A percentile compares a stretch with the other conserved stretches of the same genome.
Conservation (phyloP, 2,329 filamentous ascomycete genomes). For the Talaromyces albobiverticillius region DNA sequence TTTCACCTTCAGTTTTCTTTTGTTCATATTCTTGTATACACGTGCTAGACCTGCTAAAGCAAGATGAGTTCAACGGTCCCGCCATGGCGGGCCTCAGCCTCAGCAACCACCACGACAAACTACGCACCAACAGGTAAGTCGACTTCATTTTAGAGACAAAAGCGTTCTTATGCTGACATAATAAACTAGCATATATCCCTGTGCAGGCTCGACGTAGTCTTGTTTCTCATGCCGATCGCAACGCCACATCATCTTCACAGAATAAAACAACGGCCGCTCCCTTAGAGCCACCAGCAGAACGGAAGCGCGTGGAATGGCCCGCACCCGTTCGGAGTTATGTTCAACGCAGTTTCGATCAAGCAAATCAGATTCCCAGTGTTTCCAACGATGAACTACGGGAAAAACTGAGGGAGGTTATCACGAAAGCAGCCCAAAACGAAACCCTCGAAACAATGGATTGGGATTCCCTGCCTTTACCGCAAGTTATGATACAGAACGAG, state of each 20-base stretch:
- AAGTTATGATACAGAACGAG: slow-evolving; percentile 74
- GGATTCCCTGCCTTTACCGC: slow-evolving; percentile 78
- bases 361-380: slow-evolving; percentile 64
- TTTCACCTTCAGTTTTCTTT: slow-evolving; percentile 11
- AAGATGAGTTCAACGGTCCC: slow-evolving; percentile 39
- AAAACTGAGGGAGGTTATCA: slow-evolving; percentile 83
- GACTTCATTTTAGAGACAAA: slow-evolving; percentile 18
- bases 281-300: slow-evolving; percentile 36
- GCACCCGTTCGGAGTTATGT: slow-evolving; percentile 83
- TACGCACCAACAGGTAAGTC: slow-evolving; percentile 33
- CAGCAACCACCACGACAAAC: slow-evolving; percentile 27
- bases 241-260: slow-evolving; percentile 22
- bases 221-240: slow-evolving; percentile 36
- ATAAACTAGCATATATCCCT: slow-evolving; percentile 56
- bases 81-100: slow-evolving; percentile 36
- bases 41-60: slow-evolving; percentile 13
- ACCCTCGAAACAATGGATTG: slow-evolving; percentile 75
- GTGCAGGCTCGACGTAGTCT: slow-evolving; percentile 63
- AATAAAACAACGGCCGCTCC: slow-evolving; percentile 23
- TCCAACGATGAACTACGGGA: slow-evolving; percentile 70
- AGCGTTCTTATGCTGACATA: not conserved
- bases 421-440: slow-evolving; percentile 70
- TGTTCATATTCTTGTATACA: slow-evolving; percentile 13
- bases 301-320: slow-evolving; percentile 70
- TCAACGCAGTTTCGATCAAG: slow-evolving; percentile 77